These are phyloP conservation scores for Cercophora scortea DNA, from an alignment of 495 filamentous ascomycete genomes.

Conservation along the genomic window DNA sequence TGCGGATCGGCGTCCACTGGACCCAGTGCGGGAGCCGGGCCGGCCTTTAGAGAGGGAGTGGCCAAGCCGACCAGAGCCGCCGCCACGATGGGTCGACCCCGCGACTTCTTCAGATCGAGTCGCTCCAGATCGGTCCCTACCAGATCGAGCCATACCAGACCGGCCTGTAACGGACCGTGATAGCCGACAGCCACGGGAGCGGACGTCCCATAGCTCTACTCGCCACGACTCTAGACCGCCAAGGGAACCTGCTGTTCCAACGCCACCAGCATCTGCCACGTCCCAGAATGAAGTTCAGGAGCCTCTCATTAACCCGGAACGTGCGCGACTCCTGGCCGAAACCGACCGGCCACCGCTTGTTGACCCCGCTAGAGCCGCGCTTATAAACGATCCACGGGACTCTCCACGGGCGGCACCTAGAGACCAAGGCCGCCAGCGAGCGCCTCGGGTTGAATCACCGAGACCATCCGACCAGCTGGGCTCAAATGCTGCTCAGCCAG, in stretches of 20 bases:
- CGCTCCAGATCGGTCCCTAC: no score
- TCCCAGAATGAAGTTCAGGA: slow-evolving; percentile 29
- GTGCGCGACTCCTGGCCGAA: slow-evolving; percentile 30
- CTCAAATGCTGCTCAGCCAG: slow-evolving; percentile 24
- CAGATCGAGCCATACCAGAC: no score
- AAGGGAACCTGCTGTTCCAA: slow-evolving; percentile 20
- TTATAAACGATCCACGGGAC: slow-evolving; percentile 35
- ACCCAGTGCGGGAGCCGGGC: slow-evolving; percentile 22
- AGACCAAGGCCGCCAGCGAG: slow-evolving; percentile 31
- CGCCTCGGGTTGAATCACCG: slow-evolving; percentile 44
- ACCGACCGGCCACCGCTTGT: slow-evolving; percentile 33
- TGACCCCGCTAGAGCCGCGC: slow-evolving; percentile 51
- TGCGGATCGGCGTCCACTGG: slow-evolving; percentile 16
- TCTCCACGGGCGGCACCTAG: slow-evolving; percentile 26
- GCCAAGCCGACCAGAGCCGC: slow-evolving; percentile 22
- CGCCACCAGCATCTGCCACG: slow-evolving; percentile 23
- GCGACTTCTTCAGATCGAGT: slow-evolving; percentile 5
- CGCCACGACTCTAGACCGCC: slow-evolving; percentile 25
- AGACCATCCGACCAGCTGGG: slow-evolving; percentile 33
- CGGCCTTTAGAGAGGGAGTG: slow-evolving; percentile 25
- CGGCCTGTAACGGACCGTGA: slow-evolving; percentile 19
- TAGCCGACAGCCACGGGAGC: slow-evolving; percentile 25
- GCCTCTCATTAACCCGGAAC: slow-evolving; percentile 36
- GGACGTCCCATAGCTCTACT: slow-evolving; percentile 15
- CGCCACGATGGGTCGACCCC: slow-evolving; percentile 23